A percentile compares a stretch with the other conserved stretches of the same genome.
Conservation (phyloP, 2,329 filamentous ascomycete species). For the Ophiostoma novo-ulmi region DNA sequence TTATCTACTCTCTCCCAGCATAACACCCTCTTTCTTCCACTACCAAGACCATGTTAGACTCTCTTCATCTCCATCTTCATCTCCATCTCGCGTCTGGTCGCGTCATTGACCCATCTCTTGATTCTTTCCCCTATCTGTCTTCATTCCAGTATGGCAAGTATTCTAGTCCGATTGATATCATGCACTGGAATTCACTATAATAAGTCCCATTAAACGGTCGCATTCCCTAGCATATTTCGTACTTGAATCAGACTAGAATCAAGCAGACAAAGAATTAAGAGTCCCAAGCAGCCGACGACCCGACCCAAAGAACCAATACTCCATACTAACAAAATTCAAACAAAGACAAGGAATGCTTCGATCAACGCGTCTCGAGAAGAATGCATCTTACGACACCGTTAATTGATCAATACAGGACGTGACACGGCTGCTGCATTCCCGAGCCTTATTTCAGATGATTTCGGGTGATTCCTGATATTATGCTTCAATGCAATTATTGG, state of each 20-base stretch:
- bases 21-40: neutral
- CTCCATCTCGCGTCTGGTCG: conserved; percentile 1
- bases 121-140: neutral
- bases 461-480: neutral
- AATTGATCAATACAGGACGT: neutral
- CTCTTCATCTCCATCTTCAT: neutral
- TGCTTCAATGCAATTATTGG: neutral
- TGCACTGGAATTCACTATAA: neutral
- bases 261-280: neutral
- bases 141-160: neutral
- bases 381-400: neutral
- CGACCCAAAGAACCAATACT: neutral
- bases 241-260: neutral
- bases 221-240: neutral
- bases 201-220: neutral
- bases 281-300: neutral
- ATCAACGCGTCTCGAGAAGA: conserved; percentile 7
- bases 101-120: neutral
- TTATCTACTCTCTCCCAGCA: neutral
- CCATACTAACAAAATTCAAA: neutral
- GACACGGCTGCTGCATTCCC: conserved; percentile 6
- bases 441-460: conserved; percentile 1
- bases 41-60: neutral
- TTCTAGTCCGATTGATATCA: neutral
- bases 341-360: neutral